These are phyloP conservation scores for Cladophialophora bantiana DNA, from an alignment of 2,329 filamentous ascomycete species.

Conservation along the genomic window DNA sequence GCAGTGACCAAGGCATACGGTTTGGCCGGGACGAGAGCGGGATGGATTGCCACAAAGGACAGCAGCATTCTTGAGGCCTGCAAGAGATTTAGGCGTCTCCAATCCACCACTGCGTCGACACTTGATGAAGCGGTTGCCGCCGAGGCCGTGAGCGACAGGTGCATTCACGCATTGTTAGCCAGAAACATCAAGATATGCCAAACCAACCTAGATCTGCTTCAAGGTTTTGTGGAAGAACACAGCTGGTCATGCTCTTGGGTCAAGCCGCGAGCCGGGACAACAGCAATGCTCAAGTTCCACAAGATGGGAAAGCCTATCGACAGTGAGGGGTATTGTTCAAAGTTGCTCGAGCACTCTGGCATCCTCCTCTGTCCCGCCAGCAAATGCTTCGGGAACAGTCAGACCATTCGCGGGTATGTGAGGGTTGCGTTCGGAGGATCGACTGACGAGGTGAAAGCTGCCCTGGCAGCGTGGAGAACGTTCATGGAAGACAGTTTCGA, in stretches of 20 bases:
- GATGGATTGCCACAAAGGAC: conserved; percentile 79
- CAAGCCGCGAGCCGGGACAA: conserved; percentile 79
- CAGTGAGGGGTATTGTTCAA: conserved; percentile 74
- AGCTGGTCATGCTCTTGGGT: conserved; percentile 71
- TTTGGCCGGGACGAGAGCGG: conserved; percentile 79
- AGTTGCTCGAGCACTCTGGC: conserved; percentile 71
- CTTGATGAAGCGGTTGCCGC: conserved; percentile 80
- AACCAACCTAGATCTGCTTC: conserved; percentile 71
- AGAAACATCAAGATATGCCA: conserved; percentile 72
- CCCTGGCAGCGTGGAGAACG: conserved; percentile 61
- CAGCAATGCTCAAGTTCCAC: conserved; percentile 75
- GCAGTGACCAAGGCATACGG: conserved; percentile 88
- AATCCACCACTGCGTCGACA: conserved; percentile 83
- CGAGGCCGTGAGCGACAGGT: conserved; percentile 71
- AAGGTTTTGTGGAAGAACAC: conserved; percentile 71
- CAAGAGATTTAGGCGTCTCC: conserved; percentile 76
- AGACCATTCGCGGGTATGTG: conserved; percentile 76
- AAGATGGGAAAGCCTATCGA: conserved; percentile 69
- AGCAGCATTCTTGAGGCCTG: conserved; percentile 67
- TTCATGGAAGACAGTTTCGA: conserved; percentile 66
- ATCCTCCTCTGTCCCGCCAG: conserved; percentile 78
- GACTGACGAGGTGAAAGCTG: conserved; percentile 72
- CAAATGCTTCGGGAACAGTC: conserved; percentile 71
- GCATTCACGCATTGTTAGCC: conserved; percentile 68
- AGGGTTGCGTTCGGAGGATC: conserved; percentile 78